Conservation (phyloP, 1,139 yeast species). For the Debaryomycetaceae sp. region DNA sequence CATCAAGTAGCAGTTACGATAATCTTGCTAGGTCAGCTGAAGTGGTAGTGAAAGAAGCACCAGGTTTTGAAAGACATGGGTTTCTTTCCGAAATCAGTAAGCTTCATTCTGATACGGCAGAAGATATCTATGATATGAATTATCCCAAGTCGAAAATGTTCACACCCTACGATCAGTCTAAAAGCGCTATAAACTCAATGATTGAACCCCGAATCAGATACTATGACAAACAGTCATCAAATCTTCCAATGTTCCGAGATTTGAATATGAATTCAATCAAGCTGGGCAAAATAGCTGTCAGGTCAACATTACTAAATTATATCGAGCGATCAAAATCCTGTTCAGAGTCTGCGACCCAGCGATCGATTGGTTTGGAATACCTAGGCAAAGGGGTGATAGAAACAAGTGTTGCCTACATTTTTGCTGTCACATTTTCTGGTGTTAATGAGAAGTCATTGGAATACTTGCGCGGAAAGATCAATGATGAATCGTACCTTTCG, state of each 20-base stretch:
- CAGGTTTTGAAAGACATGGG: not conserved
- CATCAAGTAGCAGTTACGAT: not conserved
- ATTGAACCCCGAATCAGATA: slow-evolving; percentile 27
- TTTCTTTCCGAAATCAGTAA: slow-evolving; percentile 30
- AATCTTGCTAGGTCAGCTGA: not conserved
- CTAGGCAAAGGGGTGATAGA: slow-evolving; percentile 57
- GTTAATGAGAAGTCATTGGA: slow-evolving; percentile 43
- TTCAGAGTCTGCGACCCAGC: slow-evolving; percentile 43
- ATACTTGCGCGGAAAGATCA: slow-evolving; percentile 53
- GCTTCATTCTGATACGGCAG: slow-evolving; percentile 32
- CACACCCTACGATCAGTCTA: slow-evolving; percentile 33
- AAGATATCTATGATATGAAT: slow-evolving; percentile 30
- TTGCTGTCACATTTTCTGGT: slow-evolving; percentile 47
- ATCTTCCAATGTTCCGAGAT: slow-evolving; percentile 4
- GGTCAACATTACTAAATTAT: slow-evolving; percentile 28
- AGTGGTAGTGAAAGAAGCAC: not conserved
- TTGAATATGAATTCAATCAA: not conserved
- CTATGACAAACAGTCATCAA: not conserved
- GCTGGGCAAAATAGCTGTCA: slow-evolving; percentile 12
- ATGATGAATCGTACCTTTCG: slow-evolving; percentile 41
- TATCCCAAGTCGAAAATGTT: slow-evolving; percentile 30
- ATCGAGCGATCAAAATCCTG: slow-evolving; percentile 69
- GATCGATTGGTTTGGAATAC: slow-evolving; percentile 45
- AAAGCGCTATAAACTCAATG: slow-evolving; percentile 36
- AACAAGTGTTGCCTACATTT: slow-evolving; percentile 55